Evolutionary conservation across 495 filamentous ascomycete species (phyloP).

Genomic region (Aspergillus baeticus): DNA sequence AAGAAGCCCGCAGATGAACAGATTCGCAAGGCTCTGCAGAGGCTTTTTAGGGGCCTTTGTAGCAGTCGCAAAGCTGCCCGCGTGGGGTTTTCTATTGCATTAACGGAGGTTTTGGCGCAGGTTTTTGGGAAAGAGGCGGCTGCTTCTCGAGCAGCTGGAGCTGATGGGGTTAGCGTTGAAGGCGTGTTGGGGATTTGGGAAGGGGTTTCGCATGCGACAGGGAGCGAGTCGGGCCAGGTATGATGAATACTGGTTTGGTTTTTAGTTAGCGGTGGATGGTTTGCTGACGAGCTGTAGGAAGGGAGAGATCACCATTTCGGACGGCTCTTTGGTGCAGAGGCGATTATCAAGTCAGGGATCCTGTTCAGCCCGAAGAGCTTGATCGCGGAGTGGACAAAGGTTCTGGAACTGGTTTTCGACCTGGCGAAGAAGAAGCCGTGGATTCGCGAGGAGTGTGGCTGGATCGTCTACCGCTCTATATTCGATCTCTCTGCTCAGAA

Average conservation of each 20-base stretch:
- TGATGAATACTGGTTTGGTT: neutral
- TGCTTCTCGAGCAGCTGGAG: conserved; percentile 23
- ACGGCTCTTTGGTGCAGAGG: conserved; percentile 80
- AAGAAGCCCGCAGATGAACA: conserved; percentile 40
- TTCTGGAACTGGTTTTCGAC: conserved; percentile 53
- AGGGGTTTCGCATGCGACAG: conserved; percentile 61
- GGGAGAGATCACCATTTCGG: conserved; percentile 83
- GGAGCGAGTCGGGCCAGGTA: conserved; percentile 64
- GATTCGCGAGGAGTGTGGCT: conserved; percentile 85
- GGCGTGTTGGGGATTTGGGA: conserved; percentile 65
- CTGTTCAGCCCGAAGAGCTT: conserved; percentile 55
- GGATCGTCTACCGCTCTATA: conserved; percentile 56
- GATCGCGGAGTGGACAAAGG: conserved; percentile 56
- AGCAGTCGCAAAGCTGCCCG: conserved; percentile 88
- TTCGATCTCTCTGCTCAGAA: conserved; percentile 39
- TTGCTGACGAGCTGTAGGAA: conserved; percentile 52
- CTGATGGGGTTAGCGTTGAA: conserved; percentile 40
- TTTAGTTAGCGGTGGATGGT: neutral
- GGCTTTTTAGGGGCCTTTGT: conserved; percentile 84
- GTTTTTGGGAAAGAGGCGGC: conserved; percentile 32
- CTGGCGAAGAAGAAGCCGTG: conserved; percentile 70
- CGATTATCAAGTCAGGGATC: conserved; percentile 75
- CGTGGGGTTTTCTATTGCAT: conserved; percentile 84
- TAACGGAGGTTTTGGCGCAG: conserved; percentile 76
- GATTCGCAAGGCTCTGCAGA: conserved; percentile 46